A percentile compares a stretch with the other conserved stretches of the same genome.
Conservation (phyloP, 495 filamentous ascomycete species). For the Cercophora newfieldiana region DNA sequence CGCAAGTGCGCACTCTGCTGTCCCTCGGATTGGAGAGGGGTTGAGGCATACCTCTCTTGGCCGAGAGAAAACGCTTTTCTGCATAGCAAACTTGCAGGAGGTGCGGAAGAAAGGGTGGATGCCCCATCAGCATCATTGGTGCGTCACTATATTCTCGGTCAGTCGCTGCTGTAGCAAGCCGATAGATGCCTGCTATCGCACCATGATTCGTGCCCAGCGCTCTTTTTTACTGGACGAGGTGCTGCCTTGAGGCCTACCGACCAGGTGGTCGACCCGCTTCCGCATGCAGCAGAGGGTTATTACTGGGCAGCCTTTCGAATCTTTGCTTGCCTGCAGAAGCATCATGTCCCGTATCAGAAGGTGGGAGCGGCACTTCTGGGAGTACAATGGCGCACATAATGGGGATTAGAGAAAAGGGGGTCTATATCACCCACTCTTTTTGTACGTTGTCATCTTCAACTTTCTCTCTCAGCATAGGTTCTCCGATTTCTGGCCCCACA, state of each 20-base stretch:
- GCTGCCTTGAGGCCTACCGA: slow-evolving; percentile 3
- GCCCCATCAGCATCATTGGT: slow-evolving; percentile 3
- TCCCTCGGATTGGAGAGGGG: background rate
- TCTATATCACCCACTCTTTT: too few relatives aligned
- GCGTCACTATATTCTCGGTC: slow-evolving; percentile 6
- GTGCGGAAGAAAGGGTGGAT: background rate
- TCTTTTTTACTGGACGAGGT: background rate
- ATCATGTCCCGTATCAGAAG: background rate
- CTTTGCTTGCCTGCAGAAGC: background rate
- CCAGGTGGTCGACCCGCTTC: background rate
- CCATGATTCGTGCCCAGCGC: background rate
- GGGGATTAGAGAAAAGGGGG: too few relatives aligned
- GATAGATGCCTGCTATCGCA: background rate
- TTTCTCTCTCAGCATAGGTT: too few relatives aligned
- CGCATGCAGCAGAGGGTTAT: background rate
- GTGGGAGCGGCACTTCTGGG: slow-evolving; percentile 1
- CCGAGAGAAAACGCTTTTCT: background rate
- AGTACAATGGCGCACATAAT: too few relatives aligned
- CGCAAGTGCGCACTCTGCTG: background rate
- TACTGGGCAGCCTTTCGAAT: background rate
- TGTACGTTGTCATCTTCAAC: too few relatives aligned
- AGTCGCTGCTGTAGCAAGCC: background rate
- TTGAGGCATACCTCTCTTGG: background rate
- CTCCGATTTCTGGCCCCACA: too few relatives aligned
- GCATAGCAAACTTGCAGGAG: slow-evolving; percentile 11